Conservation (phyloP, 176 grass and related monocot species). For the Neostapfia colusana region DNA sequence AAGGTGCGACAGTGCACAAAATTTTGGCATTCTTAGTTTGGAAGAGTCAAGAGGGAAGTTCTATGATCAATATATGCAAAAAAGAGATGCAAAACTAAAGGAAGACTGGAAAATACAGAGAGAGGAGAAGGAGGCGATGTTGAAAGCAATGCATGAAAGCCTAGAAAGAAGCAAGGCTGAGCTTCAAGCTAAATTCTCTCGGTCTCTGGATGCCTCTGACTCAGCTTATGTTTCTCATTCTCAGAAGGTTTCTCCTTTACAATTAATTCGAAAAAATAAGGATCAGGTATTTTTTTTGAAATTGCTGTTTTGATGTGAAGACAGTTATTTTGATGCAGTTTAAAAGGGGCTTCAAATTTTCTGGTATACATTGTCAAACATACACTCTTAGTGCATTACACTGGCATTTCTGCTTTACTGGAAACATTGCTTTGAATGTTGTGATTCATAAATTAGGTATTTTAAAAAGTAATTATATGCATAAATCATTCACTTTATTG, state of each 20-base stretch:
- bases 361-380: slow-evolving; percentile 2
- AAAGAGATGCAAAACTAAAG: slow-evolving; percentile 87
- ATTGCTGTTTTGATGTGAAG: slow-evolving; percentile 13
- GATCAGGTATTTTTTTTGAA: slow-evolving; percentile 52
- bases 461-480: neutral
- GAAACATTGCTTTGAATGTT: slow-evolving; percentile 1
- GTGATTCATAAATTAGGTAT: slow-evolving; percentile 2
- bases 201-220: slow-evolving; percentile 42
- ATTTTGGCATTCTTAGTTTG: slow-evolving; percentile 56
- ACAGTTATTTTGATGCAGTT: neutral
- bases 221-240: slow-evolving; percentile 41
- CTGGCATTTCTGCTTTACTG: slow-evolving; percentile 25
- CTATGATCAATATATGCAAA: slow-evolving; percentile 92
- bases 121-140: slow-evolving; percentile 73
- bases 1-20: slow-evolving; percentile 49
- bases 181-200: slow-evolving; percentile 71
- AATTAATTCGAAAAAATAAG: slow-evolving; percentile 57
- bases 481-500: slow-evolving; percentile 5
- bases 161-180: slow-evolving; percentile 82
- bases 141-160: slow-evolving; percentile 88
- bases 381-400: slow-evolving; percentile 8
- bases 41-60: slow-evolving; percentile 92
- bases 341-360: neutral
- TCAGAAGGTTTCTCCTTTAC: slow-evolving; percentile 53
- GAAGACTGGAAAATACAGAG: slow-evolving; percentile 74